Base-by-base conservation (phyloP, 805 yeast species). In the Hanseniaspora thailandica region DNA sequence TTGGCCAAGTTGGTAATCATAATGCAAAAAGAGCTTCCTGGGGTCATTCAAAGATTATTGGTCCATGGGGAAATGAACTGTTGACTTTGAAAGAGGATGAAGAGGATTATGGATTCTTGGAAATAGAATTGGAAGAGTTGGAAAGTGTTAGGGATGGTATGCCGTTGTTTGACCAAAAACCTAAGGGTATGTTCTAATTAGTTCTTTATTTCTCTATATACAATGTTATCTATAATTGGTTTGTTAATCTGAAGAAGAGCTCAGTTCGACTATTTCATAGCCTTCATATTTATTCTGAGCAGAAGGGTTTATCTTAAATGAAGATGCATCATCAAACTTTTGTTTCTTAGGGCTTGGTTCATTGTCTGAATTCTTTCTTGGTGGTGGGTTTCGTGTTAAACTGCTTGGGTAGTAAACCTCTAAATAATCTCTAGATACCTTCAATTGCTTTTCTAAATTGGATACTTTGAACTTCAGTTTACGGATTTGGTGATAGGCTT, bases 1-100 rank as follows among this genome's bases (percentile, higher is more conserved):
- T 97, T 2, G 95, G 93, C 0, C 96, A 87, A 63, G 78, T 80
- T 54, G 97, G 97, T 2, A 66, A 68, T 39, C 96, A 88, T 63
- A 79, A 81, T 55, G 54, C 45, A 2, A 59, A 71, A 54, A 71
- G 97, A 54, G 75, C 77, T 54, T 84, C 95, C 57, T 90, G 81
- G 68, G 98, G 98, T 0, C 90, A 87, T 61, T 76, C 95, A 0
- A 71, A 88, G 57, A 80, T 88, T 4, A 76, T 90, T n/a, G 90
- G 85, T 59, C 97, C 98, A 0, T 86, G 95, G 87, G 98, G 97
- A 0, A 73, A 77, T 0, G 72, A 87, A 1, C 56, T 90, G 4
- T 82, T 86, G 1, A 76, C 79, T 56, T 68, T 76, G 20, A 80
- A 76, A 58, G 62, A 71, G 10, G 64, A 63, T 30, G 67, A 63